Evolutionary conservation across 495 filamentous ascomycete species (phyloP).

Genomic region (Tuber indicum): DNA sequence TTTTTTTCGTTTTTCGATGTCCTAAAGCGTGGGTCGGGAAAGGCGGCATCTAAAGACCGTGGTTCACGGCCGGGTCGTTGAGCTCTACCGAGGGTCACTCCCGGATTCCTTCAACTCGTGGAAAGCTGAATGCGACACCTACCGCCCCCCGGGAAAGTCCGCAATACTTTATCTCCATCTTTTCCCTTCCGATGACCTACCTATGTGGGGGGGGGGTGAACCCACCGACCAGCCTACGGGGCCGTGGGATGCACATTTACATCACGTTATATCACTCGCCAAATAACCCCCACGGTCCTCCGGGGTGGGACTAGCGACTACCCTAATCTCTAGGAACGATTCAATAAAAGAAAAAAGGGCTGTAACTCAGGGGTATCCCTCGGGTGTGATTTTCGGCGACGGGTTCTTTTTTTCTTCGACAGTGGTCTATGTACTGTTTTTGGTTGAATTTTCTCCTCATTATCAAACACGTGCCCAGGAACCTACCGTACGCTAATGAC

Average conservation of each 20-base stretch:
- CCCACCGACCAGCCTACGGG: not conserved
- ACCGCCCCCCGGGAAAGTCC: not conserved
- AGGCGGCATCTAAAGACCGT: not conserved
- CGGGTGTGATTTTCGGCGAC: not conserved
- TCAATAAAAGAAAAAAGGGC: not conserved
- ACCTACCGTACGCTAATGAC: not conserved
- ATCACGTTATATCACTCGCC: not conserved
- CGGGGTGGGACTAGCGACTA: not conserved
- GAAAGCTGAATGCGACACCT: not conserved
- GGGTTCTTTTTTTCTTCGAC: not conserved
- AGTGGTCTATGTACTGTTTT: not conserved
- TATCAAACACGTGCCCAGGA: not conserved
- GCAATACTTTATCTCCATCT: not conserved
- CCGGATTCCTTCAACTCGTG: not conserved
- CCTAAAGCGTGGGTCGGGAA: not conserved
- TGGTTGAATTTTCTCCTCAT: not conserved
- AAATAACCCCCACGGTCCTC: not conserved
- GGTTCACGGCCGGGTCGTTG: not conserved
- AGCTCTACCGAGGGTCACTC: not conserved
- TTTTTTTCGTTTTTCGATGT: not conserved
- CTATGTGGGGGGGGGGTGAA: not conserved
- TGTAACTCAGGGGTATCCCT: not conserved
- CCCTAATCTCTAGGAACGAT: not conserved
- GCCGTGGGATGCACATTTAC: not conserved
- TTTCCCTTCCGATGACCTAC: not conserved